A percentile compares a stretch with the other conserved stretches of the same genome.
Evolutionary conservation across 2,329 filamentous ascomycete genomes (phyloP).

Genomic region (Cladorrhinum sp.): DNA sequence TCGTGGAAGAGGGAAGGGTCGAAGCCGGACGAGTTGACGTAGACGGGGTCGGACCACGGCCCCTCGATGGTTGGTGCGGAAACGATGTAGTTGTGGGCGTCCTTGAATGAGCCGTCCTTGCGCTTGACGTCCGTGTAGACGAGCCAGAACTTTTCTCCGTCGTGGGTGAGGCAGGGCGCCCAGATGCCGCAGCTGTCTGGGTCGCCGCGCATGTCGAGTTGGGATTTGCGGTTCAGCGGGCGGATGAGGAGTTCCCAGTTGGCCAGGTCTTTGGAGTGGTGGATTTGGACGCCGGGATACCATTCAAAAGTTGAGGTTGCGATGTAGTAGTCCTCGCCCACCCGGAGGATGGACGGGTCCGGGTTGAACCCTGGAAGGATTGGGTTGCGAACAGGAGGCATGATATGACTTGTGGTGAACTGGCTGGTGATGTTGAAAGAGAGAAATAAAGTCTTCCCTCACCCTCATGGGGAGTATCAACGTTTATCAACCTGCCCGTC

Average conservation of each 20-base stretch:
- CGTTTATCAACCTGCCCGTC: not conserved
- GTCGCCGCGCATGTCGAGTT: slow-evolving; percentile 57
- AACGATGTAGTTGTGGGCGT: slow-evolving; percentile 63
- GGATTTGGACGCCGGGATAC: slow-evolving; percentile 54
- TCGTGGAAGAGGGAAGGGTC: slow-evolving; percentile 61
- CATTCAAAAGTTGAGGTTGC: slow-evolving; percentile 56
- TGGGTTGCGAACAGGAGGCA: slow-evolving; percentile 50
- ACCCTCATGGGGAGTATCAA: not conserved
- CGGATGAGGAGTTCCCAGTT: slow-evolving; percentile 49
- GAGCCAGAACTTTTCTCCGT: slow-evolving; percentile 59
- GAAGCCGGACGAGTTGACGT: slow-evolving; percentile 60
- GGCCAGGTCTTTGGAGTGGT: slow-evolving; percentile 51
- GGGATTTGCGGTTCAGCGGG: slow-evolving; percentile 47
- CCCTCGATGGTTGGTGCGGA: slow-evolving; percentile 51
- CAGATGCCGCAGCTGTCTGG: slow-evolving; percentile 61
- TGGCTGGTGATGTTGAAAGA: not conserved
- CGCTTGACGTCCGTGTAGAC: slow-evolving; percentile 66
- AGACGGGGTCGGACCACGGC: slow-evolving; percentile 60
- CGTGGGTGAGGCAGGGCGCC: slow-evolving; percentile 62
- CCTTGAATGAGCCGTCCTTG: slow-evolving; percentile 64
- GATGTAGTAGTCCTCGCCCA: slow-evolving; percentile 53
- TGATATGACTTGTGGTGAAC: slow-evolving; percentile 27
- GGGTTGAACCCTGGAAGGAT: slow-evolving; percentile 57
- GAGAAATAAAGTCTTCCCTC: not conserved
- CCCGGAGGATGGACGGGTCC: slow-evolving; percentile 52